phyloP scores from a whole-genome alignment of 495 filamentous ascomycete genomes.

The Alectoria sarmentosa region DNA sequence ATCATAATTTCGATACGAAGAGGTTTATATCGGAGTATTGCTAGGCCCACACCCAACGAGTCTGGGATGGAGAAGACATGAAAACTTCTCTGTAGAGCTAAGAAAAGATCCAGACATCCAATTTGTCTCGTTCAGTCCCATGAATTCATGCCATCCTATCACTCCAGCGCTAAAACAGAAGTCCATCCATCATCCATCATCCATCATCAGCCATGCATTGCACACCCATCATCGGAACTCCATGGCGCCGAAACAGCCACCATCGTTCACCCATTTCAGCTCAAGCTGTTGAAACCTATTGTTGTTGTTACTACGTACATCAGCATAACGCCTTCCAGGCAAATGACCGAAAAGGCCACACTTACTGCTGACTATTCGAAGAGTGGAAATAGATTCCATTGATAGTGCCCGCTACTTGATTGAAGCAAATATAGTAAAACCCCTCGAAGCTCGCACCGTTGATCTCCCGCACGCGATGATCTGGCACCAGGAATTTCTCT shows the following conservation, averaged over 20 bases:
- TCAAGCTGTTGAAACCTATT: conserved; percentile 86
- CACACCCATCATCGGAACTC: conserved; percentile 68
- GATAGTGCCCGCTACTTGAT: conserved; percentile 76
- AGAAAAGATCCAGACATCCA: conserved; percentile 9
- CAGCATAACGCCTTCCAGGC: conserved; percentile 8
- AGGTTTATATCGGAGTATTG: neutral
- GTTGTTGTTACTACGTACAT: conserved; percentile 21
- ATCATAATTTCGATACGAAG: neutral
- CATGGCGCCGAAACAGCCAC: conserved; percentile 77
- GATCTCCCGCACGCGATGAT: conserved; percentile 84
- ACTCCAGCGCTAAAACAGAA: conserved; percentile 19
- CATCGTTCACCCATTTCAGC: conserved; percentile 77
- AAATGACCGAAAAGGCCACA: conserved; percentile 20
- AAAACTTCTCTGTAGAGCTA: neutral
- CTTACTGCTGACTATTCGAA: conserved; percentile 87
- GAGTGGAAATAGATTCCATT: conserved; percentile 94
- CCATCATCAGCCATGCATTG: conserved; percentile 11
- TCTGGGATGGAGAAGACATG: neutral
- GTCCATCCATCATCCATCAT: conserved; percentile 17
- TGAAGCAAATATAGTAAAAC: conserved; percentile 99
- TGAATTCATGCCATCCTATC: conserved; percentile 3
- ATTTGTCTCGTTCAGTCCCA: conserved; percentile 4
- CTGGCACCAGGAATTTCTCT: conserved; percentile 94
- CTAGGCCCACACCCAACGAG: neutral
- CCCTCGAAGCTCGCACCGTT: conserved; percentile 95